Percentiles rank a stretch among this genome's conserved stretches.
Conservation (phyloP, 495 filamentous ascomycete genomes). For the Podospora bellae-mahoneyi region DNA sequence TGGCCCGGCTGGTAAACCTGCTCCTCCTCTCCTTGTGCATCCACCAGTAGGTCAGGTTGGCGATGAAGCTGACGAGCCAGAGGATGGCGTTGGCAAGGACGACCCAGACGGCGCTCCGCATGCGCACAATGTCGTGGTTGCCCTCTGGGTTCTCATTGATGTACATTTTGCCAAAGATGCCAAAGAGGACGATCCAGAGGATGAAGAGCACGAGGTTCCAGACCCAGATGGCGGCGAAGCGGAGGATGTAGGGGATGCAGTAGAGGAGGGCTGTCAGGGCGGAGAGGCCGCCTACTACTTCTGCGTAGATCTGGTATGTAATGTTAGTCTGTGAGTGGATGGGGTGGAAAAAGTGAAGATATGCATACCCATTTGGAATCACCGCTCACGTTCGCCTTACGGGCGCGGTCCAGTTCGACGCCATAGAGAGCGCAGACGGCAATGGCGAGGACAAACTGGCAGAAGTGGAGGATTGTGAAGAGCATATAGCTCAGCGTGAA, state of each 20-base stretch:
- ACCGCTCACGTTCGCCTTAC: constrained; percentile 44
- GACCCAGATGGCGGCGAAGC: constrained; percentile 51
- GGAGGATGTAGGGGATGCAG: constrained; percentile 58
- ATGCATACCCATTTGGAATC: constrained; percentile 64
- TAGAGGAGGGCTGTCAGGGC: constrained; percentile 61
- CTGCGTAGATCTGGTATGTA: constrained; percentile 59
- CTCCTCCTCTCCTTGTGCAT: constrained; percentile 39
- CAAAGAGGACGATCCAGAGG: constrained; percentile 77
- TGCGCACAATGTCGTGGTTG: constrained; percentile 58
- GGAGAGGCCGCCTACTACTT: constrained; percentile 58
- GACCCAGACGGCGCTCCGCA: constrained; percentile 86
- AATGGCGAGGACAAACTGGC: constrained; percentile 70
- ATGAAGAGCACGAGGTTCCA: constrained; percentile 72
- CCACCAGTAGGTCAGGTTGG: constrained; percentile 43
- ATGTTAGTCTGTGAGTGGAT: neutral
- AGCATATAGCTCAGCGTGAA: constrained; percentile 39
- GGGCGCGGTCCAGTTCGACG: constrained; percentile 59
- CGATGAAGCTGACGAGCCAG: constrained; percentile 60
- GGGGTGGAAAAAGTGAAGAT: neutral
- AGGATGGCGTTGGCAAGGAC: constrained; percentile 69
- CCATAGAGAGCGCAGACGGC: constrained; percentile 78
- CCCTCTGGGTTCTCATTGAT: constrained; percentile 62
- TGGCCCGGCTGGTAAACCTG: constrained; percentile 50
- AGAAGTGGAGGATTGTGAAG: constrained; percentile 58
- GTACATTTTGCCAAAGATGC: constrained; percentile 76